These are phyloP conservation scores for Aspergillus sclerotioniger DNA, from an alignment of 495 filamentous ascomycete genomes.

Conservation along the genomic window DNA sequence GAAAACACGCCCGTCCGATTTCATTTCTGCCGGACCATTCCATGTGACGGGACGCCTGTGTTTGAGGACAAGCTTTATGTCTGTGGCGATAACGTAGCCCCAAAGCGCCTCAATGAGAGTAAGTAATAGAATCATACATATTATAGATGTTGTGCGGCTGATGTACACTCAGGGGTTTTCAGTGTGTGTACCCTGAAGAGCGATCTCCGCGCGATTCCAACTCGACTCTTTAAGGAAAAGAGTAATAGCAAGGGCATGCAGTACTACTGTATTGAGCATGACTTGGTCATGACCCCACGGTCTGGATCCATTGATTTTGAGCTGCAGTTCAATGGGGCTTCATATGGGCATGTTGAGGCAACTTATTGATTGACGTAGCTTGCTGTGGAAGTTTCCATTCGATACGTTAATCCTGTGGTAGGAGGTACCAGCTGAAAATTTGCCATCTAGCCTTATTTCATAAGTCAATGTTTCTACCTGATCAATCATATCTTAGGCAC, in stretches of 20 bases:
- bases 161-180: slow-evolving; percentile 7
- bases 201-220: slow-evolving; percentile 23
- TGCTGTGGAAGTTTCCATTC: no score
- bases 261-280: slow-evolving; percentile 19
- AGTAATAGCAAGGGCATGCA: slow-evolving; percentile 12
- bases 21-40: neutral
- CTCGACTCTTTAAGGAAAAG: slow-evolving; percentile 10
- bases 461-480: no score
- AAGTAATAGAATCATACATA: neutral
- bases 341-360: slow-evolving; percentile 18
- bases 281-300: slow-evolving; percentile 20
- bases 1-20: slow-evolving; percentile 17
- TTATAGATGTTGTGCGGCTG: neutral
- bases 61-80: slow-evolving; percentile 5
- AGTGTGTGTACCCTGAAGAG: slow-evolving; percentile 15
- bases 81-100: neutral
- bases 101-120: neutral
- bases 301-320: slow-evolving; percentile 24
- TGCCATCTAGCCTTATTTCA: no score
- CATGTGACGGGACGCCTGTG: neutral
- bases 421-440: no score
- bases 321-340: slow-evolving; percentile 18
- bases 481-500: no score
- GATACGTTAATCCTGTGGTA: no score
- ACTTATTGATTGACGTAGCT: no score